Conservation (phyloP, 2,329 filamentous ascomycete genomes). For the Beauveria rudraprayagi region DNA sequence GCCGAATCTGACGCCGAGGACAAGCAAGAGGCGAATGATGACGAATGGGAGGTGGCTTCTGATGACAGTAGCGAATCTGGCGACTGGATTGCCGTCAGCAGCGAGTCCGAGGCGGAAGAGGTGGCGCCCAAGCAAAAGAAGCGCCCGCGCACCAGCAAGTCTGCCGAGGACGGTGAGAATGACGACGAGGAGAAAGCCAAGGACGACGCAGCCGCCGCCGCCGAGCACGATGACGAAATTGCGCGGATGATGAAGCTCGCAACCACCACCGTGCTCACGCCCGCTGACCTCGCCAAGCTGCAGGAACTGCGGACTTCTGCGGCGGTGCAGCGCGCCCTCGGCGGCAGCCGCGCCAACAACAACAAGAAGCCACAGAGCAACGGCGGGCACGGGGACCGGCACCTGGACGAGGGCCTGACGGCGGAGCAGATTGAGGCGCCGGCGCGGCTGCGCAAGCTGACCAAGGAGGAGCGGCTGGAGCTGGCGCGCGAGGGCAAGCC, state of each 20-base stretch:
- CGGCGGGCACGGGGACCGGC: conserved; percentile 43
- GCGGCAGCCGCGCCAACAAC: conserved; percentile 39
- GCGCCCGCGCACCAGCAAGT: conserved; percentile 21
- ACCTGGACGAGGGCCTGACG: conserved; percentile 81
- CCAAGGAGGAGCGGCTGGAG: conserved; percentile 82
- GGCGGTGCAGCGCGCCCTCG: conserved; percentile 57
- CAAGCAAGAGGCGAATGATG: conserved; percentile 50
- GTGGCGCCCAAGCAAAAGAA: conserved; percentile 54
- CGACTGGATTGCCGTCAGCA: conserved; percentile 89
- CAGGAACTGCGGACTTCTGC: conserved; percentile 74
- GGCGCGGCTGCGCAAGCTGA: conserved; percentile 70
- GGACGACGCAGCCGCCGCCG: conserved; percentile 24
- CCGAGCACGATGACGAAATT: conserved; percentile 32
- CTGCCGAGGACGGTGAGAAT: conserved; percentile 16
- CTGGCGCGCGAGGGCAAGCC: conserved; percentile 77
- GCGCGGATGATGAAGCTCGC: conserved; percentile 63
- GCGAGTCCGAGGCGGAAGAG: conserved; percentile 61
- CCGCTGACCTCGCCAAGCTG: conserved; percentile 91
- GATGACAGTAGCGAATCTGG: conserved; percentile 61
- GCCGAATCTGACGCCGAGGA: conserved; percentile 52
- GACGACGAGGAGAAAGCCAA: conserved; percentile 20
- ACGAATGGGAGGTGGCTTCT: conserved; percentile 55
- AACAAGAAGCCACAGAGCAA: conserved; percentile 30
- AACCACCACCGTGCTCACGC: conserved; percentile 90
- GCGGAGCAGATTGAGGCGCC: conserved; percentile 88